A percentile compares a stretch with the other conserved stretches of the same genome.
Evolutionary conservation across 2,329 filamentous ascomycete species (phyloP).

Genomic region (Lomentospora prolificans): DNA sequence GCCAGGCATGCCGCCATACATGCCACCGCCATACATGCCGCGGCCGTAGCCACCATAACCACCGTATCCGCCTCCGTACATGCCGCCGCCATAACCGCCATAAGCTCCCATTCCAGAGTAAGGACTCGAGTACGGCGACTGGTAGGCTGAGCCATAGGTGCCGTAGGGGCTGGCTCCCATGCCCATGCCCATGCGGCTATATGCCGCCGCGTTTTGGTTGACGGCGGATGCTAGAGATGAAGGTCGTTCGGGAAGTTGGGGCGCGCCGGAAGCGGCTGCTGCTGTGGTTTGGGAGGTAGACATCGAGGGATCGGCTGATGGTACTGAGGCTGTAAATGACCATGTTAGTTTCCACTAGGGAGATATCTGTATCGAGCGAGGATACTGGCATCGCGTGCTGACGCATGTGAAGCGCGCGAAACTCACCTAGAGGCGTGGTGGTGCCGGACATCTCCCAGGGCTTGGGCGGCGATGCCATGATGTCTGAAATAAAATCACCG

Average conservation of each 20-base stretch:
- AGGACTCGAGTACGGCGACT: conserved; percentile 28
- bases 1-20: conserved; percentile 33
- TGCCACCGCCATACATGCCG: conserved; percentile 32
- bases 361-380: no score
- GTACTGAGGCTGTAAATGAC: conserved; percentile 8
- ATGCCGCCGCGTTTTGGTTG: conserved; percentile 79
- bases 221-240: conserved; percentile 68
- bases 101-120: conserved; percentile 37
- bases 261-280: conserved; percentile 28
- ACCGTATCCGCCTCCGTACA: conserved; percentile 31
- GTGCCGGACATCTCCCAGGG: conserved; percentile 84
- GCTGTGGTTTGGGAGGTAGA: conserved; percentile 28
- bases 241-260: conserved; percentile 66
- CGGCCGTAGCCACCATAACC: conserved; percentile 29
- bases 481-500: not conserved
- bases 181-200: conserved; percentile 43
- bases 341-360: conserved; percentile 8
- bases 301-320: conserved; percentile 16
- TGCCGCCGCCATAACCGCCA: conserved; percentile 30
- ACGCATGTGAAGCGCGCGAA: not conserved
- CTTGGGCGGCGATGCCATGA: conserved; percentile 80
- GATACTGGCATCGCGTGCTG: conserved; percentile 9
- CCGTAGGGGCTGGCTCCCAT: conserved; percentile 39
- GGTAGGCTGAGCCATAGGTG: conserved; percentile 23
- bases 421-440: conserved; percentile 7